phyloP scores from a whole-genome alignment of 2,329 filamentous ascomycete genomes.

The Diaporthe humulicola region DNA sequence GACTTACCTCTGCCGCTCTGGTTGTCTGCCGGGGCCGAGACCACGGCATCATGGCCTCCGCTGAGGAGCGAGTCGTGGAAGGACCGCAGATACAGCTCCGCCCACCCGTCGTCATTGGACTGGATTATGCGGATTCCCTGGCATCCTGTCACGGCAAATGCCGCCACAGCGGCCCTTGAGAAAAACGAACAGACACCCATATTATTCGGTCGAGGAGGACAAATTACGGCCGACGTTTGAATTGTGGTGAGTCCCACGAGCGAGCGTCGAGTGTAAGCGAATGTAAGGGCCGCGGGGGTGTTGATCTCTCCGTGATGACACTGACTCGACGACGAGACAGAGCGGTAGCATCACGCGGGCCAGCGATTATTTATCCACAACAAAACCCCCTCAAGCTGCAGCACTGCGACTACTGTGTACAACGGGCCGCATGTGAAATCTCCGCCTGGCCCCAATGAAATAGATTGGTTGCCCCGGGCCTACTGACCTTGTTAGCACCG shows the following conservation, averaged over 20 bases:
- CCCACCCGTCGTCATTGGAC: slow-evolving; percentile 82
- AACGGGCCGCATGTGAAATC: slow-evolving; percentile 2
- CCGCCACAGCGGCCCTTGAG: slow-evolving; percentile 27
- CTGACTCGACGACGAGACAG: slow-evolving; percentile 11
- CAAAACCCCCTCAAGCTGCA: not conserved
- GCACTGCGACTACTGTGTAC: too few species aligned
- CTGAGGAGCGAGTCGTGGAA: slow-evolving; percentile 68
- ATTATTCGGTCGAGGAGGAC: not conserved
- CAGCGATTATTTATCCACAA: slow-evolving; percentile 24
- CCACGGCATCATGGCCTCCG: slow-evolving; percentile 71
- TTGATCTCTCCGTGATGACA: not conserved
- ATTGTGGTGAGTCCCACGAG: not conserved
- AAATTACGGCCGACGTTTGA: not conserved
- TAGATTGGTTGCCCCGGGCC: not conserved
- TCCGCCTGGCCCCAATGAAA: slow-evolving; percentile 9
- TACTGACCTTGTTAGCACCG: slow-evolving; percentile 3
- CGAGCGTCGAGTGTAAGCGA: not conserved
- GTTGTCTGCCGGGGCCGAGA: slow-evolving; percentile 77
- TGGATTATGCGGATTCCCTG: slow-evolving; percentile 64
- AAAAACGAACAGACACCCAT: slow-evolving; percentile 38
- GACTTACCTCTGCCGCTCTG: slow-evolving; percentile 70
- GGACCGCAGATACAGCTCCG: slow-evolving; percentile 74
- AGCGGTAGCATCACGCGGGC: slow-evolving; percentile 3
- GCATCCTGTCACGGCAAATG: slow-evolving; percentile 23
- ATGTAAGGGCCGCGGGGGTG: not conserved